phyloP scores from a whole-genome alignment of 805 yeast genomes.

The Cyberlindnera saturnus region DNA sequence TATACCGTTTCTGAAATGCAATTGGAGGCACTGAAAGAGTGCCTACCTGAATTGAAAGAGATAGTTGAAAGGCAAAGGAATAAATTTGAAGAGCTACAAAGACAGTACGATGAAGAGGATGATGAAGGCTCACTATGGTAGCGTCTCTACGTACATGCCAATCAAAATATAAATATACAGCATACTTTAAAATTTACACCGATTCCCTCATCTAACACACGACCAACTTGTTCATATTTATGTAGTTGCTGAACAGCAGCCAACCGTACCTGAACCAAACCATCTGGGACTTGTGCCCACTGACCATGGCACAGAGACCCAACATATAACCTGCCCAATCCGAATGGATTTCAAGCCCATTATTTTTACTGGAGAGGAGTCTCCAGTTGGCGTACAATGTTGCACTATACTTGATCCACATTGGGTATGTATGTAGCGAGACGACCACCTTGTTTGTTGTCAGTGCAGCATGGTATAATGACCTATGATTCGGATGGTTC shows the following conservation, averaged over 20 bases:
- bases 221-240: conserved; percentile 20
- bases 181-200: not conserved
- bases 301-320: conserved; percentile 65
- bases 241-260: conserved; percentile 71
- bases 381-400: conserved; percentile 21
- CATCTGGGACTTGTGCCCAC: conserved; percentile 85
- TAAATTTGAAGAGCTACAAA: conserved; percentile 19
- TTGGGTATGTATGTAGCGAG: conserved; percentile 27
- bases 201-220: not conserved
- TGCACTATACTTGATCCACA: conserved; percentile 42
- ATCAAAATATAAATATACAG: not conserved
- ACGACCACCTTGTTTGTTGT: conserved; percentile 15
- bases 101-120: conserved; percentile 26
- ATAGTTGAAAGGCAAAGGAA: conserved; percentile 5
- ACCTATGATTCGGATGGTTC: conserved; percentile 78
- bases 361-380: not conserved
- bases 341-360: not conserved
- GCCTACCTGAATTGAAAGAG: not conserved
- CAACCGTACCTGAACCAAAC: conserved; percentile 93
- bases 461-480: conserved; percentile 44
- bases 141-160: conserved; percentile 1
- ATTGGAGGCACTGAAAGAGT: not conserved
- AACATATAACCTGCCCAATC: conserved; percentile 22
- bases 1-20: conserved; percentile 6
- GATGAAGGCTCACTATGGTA: conserved; percentile 27